Base-by-base conservation (phyloP, 306 rosid genomes). In the Prinsepia uniflora region DNA sequence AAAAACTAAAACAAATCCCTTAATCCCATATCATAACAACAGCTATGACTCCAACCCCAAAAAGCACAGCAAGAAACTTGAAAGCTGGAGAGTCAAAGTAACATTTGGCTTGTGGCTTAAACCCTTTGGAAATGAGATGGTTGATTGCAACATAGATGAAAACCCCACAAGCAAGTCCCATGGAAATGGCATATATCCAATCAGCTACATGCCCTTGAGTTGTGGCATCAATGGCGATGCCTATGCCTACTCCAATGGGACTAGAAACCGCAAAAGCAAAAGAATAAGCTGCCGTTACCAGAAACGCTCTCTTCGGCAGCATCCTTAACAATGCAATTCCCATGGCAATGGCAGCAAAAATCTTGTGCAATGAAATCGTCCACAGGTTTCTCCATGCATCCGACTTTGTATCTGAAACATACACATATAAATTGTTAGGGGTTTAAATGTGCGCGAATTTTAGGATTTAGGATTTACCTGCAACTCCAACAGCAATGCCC, bases 301-400 rank as follows among this genome's bases (percentile, higher is more conserved):
- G 13, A 0, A 91, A 79, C 1, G 97, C 83, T 48, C 91, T 85
- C 84, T 86, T 87, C 0, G 96, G 93, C 34, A 89, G 66, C 88
- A 87, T 82, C 80, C 81, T 81, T 30, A 91, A 87, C 67, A 89
- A 71, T 6, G 96, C 96, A 0, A 89, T 91, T 42, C 96, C 97
- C 97, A 89, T 91, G 17, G 86, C 92, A 0, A 85, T 59, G 3
- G 97, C 93, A 10, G 97, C 97, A 81, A 91, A 88, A 64, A 89
- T 67, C 82, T 91, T 91, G 88, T 91, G 97, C 71, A 89, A 63
- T 3, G 87, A 85, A 78, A 88, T 89, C 54, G 93, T 91, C 97
- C 96, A 91, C 7, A 89, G 81, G 49, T 82, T 88, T 80, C 82
- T 91, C 97, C 97, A 89, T 72, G 93, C 96, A n/a, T 89, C 93